phyloP scores from a whole-genome alignment of 1,284 basidiomycete genomes.

The Melampsora americana region DNA sequence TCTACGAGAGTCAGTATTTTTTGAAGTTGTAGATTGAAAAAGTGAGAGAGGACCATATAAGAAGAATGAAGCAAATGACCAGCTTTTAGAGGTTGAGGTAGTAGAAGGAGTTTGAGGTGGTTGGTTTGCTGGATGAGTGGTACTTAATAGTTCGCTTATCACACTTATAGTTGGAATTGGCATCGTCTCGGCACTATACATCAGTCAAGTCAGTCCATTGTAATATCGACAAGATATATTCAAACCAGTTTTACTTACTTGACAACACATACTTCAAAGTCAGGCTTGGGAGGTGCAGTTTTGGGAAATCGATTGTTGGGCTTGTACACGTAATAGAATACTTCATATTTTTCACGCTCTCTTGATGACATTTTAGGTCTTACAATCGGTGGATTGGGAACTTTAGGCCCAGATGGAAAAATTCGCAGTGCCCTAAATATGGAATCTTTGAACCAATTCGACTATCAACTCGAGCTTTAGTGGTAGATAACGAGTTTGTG shows the following conservation, averaged over 20 bases:
- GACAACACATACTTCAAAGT: conserved; percentile 41
- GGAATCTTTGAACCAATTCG: conserved; percentile 20
- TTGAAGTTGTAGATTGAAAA: background rate
- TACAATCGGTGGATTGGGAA: conserved; percentile 1
- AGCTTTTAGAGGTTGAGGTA: background rate
- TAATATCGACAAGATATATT: background rate
- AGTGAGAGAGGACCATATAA: too few relatives aligned
- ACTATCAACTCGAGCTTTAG: background rate
- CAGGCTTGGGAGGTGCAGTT: conserved; percentile 23
- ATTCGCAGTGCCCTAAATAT: conserved; percentile 33
- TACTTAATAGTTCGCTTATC: conserved; percentile 16
- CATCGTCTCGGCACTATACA: conserved; percentile 30
- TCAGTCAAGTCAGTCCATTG: background rate
- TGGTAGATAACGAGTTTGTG: background rate
- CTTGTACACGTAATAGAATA: conserved; percentile 43
- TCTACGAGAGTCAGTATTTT: background rate
- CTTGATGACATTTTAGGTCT: background rate
- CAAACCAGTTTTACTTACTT: conserved; percentile 19
- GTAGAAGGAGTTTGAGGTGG: background rate
- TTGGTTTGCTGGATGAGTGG: conserved; percentile 5
- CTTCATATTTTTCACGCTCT: conserved; percentile 16
- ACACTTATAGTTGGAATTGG: conserved; percentile 14
- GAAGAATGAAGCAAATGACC: conserved; percentile 10
- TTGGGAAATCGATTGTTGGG: conserved; percentile 42
- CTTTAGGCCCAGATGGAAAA: conserved; percentile 26